Evolutionary conservation across 371 early-diverging fungal genomes (phyloP).

Genomic region (Mortierella sp.): DNA sequence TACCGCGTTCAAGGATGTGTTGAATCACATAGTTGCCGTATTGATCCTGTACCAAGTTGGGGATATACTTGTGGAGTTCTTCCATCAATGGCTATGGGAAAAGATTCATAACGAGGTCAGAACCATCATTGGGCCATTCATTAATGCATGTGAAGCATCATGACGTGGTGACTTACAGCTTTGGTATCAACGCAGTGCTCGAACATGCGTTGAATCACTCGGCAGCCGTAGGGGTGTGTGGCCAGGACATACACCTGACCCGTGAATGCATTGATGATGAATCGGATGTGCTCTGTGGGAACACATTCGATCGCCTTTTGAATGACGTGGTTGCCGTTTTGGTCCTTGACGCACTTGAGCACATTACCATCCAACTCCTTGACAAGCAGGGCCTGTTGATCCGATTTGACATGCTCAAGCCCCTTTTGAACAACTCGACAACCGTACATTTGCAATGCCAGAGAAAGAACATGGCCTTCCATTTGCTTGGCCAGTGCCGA

Average conservation of each 20-base stretch:
- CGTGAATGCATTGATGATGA: conserved; percentile 97
- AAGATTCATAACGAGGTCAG: neutral
- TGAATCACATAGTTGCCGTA: conserved; percentile 99
- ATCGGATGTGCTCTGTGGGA: conserved; percentile 90
- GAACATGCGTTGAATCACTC: conserved; percentile 99
- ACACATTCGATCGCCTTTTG: conserved; percentile 99
- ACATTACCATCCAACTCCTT: conserved; percentile 95
- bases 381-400: conserved; percentile 91
- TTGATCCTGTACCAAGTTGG: conserved; percentile 97
- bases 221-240: conserved; percentile 99
- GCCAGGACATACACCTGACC: conserved; percentile 96
- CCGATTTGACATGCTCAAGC: conserved; percentile 90
- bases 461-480: conserved; percentile 92
- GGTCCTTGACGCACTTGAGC: conserved; percentile 98
- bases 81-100: conserved; percentile 81
- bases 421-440: conserved; percentile 99
- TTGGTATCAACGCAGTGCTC: conserved; percentile 95
- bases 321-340: conserved; percentile 99
- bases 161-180: conserved; percentile 67
- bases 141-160: conserved; percentile 5
- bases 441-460: conserved; percentile 99
- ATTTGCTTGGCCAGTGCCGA: conserved; percentile 89
- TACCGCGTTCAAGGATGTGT: conserved; percentile 97
- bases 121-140: neutral
- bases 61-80: conserved; percentile 92